Conservation (phyloP, 495 filamentous ascomycete genomes). For the Wilcoxina mikolae region DNA sequence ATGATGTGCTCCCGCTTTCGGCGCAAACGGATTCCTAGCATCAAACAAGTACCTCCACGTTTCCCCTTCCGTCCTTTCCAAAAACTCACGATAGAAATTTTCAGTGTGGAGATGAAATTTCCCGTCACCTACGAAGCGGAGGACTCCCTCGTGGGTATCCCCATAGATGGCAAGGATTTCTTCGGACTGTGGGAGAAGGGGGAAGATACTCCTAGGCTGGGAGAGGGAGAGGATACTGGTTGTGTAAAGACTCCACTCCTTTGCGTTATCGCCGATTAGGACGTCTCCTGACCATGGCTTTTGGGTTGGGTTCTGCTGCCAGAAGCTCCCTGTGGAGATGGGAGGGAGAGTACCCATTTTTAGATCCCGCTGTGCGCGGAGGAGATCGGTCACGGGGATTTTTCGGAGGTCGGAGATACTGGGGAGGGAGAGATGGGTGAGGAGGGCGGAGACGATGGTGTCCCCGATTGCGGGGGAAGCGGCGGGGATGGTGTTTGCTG, state of each 20-base stretch:
- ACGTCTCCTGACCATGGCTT: not conserved
- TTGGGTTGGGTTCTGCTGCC: not conserved
- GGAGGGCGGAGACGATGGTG: slow-evolving; percentile 31
- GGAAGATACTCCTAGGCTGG: not conserved
- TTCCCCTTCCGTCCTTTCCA: slow-evolving; percentile 23
- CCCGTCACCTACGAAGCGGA: not conserved
- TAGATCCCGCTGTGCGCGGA: not conserved
- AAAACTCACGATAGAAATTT: slow-evolving; percentile 20
- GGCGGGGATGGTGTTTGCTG: slow-evolving; percentile 33
- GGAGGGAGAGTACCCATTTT: not conserved
- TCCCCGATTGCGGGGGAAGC: slow-evolving; percentile 26
- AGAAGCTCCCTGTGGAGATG: not conserved
- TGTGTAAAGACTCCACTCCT: not conserved
- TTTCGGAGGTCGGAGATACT: not conserved
- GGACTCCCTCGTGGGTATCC: not conserved
- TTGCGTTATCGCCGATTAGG: not conserved
- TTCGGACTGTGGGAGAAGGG: not conserved
- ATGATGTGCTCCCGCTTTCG: slow-evolving; percentile 34
- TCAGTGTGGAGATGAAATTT: slow-evolving; percentile 1
- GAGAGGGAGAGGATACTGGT: not conserved
- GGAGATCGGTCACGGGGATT: not conserved
- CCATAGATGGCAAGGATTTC: not conserved
- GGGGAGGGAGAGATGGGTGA: slow-evolving; percentile 25
- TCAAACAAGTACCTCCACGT: slow-evolving; percentile 35
- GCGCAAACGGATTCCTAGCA: slow-evolving; percentile 35